Evolutionary conservation across 2,329 filamentous ascomycete species (phyloP).

Genomic region (Dactylellina parvicollis): DNA sequence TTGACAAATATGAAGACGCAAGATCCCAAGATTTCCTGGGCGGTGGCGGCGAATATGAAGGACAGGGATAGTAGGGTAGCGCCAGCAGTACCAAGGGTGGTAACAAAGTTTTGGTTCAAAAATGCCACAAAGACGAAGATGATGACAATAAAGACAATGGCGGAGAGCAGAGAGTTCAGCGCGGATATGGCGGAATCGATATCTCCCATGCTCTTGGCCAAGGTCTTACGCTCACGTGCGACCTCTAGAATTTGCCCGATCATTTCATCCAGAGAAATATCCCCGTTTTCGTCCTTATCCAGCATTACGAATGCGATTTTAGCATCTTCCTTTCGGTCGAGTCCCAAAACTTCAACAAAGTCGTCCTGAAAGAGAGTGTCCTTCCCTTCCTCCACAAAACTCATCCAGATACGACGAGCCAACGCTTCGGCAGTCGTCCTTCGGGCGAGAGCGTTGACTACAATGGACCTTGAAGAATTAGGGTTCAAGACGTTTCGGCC

Average conservation of each 20-base stretch:
- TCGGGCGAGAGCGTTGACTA: constrained; percentile 88
- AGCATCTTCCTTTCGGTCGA: constrained; percentile 77
- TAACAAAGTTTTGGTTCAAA: constrained; percentile 84
- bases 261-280: constrained; percentile 96
- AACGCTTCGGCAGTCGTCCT: constrained; percentile 86
- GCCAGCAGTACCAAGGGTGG: constrained; percentile 86
- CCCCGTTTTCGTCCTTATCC: constrained; percentile 88
- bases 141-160: constrained; percentile 80
- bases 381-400: constrained; percentile 89
- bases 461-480: constrained; percentile 86
- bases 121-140: constrained; percentile 89
- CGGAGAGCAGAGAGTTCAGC: constrained; percentile 84
- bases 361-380: constrained; percentile 83
- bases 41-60: constrained; percentile 91
- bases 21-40: constrained; percentile 94
- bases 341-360: constrained; percentile 84
- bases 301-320: constrained; percentile 84
- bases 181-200: constrained; percentile 78
- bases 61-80: constrained; percentile 94
- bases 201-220: constrained; percentile 94
- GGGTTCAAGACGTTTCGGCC: constrained; percentile 93
- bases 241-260: constrained; percentile 85
- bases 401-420: constrained; percentile 90
- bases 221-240: constrained; percentile 85
- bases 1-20: constrained; percentile 99